Base-by-base conservation (phyloP, 192 early-diverging fungal species). In the Chytriomyces confervae region DNA sequence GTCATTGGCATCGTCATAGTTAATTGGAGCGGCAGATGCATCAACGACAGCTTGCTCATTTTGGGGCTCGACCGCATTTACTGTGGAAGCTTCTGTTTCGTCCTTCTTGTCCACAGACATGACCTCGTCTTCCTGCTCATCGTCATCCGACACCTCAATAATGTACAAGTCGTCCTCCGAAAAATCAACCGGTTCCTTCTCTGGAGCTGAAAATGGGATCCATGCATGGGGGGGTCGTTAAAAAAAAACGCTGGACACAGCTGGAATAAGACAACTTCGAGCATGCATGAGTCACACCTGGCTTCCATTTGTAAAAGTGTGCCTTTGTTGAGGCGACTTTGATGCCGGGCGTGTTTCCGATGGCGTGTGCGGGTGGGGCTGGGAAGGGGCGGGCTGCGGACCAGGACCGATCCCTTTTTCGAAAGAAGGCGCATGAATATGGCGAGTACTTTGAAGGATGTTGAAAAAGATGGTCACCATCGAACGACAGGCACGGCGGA, bases 341-440 rank as follows among this genome's bases (percentile, higher is more conserved):
- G 23, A 66, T 76, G 3, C 74, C 74, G 1, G 74, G 74, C 16
- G 74, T 76, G 61, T 76, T 76, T 76, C 74, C 74, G 46, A 76
- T 76, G 7, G 74, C 63, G 49, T 76, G 74, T 64, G 74, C 10
- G 9, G 74, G 74, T 6, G 74, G 74, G 18, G 74, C 74, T 43
- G 74, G 74, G 61, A 66, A 76, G 5, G 74, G 10, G 18, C 74
- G 61, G 11, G 74, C 64, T 29, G 44, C 7, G 7, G 18, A 13
- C 74, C 74, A 76, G 6, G 48, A 50, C 44, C 64, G 23, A 16
- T 64, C 74, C 74, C 74, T 76, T 62, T 62, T 6, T 29, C 13
- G 44, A 68, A 10, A 68, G 66, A 46, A 23, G 20, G 3, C 62
- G 62, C 16, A 24, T 24, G 20, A 64, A n/a, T 24, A 24, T 24